These are phyloP conservation scores for Lactifluus echinatus DNA, from an alignment of 768 basidiomycete genomes.

Conservation along the genomic window DNA sequence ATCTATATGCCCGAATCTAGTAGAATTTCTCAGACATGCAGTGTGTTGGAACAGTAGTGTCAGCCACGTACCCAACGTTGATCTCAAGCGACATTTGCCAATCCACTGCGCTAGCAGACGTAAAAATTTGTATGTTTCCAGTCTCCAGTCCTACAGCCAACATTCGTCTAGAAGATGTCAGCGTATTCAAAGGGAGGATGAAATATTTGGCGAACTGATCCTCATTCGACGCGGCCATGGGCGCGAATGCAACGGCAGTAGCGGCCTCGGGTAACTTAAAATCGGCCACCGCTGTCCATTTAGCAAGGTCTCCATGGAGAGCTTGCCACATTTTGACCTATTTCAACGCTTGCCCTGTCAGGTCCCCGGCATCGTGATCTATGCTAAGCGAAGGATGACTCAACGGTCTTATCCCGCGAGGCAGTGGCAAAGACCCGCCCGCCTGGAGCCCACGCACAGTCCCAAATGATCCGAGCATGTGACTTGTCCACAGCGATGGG, in stretches of 20 bases:
- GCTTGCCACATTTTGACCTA: slow-evolving; percentile 82
- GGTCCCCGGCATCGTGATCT: not conserved
- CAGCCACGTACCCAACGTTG: slow-evolving; percentile 39
- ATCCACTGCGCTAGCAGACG: slow-evolving; percentile 29
- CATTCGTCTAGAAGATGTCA: slow-evolving; percentile 32
- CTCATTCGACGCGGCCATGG: slow-evolving; percentile 30
- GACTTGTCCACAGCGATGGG: slow-evolving; percentile 68
- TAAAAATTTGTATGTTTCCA: slow-evolving; percentile 63
- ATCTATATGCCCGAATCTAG: slow-evolving; percentile 63
- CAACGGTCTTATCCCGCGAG: slow-evolving; percentile 88
- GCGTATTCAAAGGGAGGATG: not conserved
- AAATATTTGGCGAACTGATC: slow-evolving; percentile 32
- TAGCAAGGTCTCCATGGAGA: slow-evolving; percentile 23
- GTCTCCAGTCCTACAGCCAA: slow-evolving; percentile 82
- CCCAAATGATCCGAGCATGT: slow-evolving; percentile 93
- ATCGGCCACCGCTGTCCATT: slow-evolving; percentile 52
- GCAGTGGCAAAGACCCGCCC: slow-evolving; percentile 84
- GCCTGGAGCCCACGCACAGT: slow-evolving; percentile 78
- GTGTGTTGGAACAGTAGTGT: not conserved
- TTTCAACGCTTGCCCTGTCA: not conserved
- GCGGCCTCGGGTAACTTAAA: slow-evolving; percentile 69
- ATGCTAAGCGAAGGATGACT: slow-evolving; percentile 14
- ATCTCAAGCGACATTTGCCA: slow-evolving; percentile 45
- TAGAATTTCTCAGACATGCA: slow-evolving; percentile 27
- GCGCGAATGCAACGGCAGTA: slow-evolving; percentile 69